Evolutionary conservation across 2,329 filamentous ascomycete species (phyloP).

Genomic region (Xylaria sp.): DNA sequence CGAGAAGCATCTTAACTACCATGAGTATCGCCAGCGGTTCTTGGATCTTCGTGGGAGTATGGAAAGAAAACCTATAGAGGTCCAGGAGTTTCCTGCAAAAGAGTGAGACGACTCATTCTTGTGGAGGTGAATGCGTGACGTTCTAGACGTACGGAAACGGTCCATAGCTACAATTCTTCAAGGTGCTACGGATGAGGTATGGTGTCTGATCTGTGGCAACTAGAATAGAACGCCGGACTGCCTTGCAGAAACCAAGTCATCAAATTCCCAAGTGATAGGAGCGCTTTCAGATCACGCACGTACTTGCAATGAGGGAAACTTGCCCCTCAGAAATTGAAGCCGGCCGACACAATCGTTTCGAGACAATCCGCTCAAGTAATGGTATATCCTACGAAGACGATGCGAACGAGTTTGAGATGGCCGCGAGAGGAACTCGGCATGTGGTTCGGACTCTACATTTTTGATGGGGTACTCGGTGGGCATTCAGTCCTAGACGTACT

Average conservation of each 20-base stretch:
- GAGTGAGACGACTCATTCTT: conserved; percentile 37
- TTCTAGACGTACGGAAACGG: conserved; percentile 33
- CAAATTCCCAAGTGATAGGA: conserved; percentile 39
- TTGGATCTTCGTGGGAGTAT: conserved; percentile 17
- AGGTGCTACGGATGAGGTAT: conserved; percentile 2
- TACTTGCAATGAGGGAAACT: conserved; percentile 39
- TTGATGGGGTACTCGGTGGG: conserved; percentile 13
- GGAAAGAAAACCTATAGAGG: conserved; percentile 15
- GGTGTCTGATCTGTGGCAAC: conserved; percentile 9
- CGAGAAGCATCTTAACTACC: conserved; percentile 16
- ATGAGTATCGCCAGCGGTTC: conserved; percentile 15
- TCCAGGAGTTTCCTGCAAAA: conserved; percentile 30
- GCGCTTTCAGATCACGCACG: conserved; percentile 44
- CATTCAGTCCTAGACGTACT: conserved; percentile 25
- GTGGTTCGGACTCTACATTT: conserved; percentile 23
- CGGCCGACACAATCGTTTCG: conserved; percentile 12
- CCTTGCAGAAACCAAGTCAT: conserved; percentile 43
- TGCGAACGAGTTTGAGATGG: not conserved
- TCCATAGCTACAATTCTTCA: conserved; percentile 14
- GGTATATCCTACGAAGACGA: not conserved
- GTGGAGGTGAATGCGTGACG: conserved; percentile 25
- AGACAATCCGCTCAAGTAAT: not conserved
- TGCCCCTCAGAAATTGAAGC: conserved; percentile 8
- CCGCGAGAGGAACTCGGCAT: conserved; percentile 17
- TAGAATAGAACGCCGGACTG: conserved; percentile 36